Base-by-base conservation (phyloP, 106 monocot species). In the Dendrobium chrysotoxum region DNA sequence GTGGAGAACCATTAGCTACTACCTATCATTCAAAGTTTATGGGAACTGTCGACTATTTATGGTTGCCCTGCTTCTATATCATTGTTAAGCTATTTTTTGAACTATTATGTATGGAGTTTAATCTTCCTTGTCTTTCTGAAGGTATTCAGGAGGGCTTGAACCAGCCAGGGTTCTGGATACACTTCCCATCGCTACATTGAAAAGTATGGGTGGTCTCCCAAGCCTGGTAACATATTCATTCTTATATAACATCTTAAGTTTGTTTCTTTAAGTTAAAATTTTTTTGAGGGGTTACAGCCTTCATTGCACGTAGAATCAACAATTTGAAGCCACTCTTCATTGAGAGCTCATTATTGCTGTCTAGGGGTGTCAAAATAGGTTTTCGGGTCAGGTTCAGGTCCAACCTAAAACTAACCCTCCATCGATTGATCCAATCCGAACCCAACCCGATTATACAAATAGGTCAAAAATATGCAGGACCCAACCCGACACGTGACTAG, bases 11-110 rank as follows among this genome's bases (percentile, higher is more conserved):
- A 10, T 68, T 91, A 39, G 88, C 88, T 57, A 91, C 91, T 66
- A 72, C 88, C 7, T 91, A 78, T 79, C 91, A 91, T 61, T 84
- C 84, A 0, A 91, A 91, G 72, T 88, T 91, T 79, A 39, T 84
- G 42, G 91, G 91, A 78, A 91, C 91, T 53, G 88, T 91, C 40
- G 91, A 91, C 71, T 91, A 91, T 84, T n/a, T 86, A 1, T 91
- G 88, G 88, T 88, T 35, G 23, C 66, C 11, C 28, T 54, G 57
- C 42, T 53, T 71, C 21, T 70, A 77, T 42, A 42, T 75, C 16
- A 7, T 83, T 18, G 40, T 64, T 11, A 70, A 70, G 1, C 35
- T 70, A 73, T 18, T 46, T 55, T 28, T 23, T 2, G 1, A 71
- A 17, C 41, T 35, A 41, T 21, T 74, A 40, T 40, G n/a, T 74